Evolutionary conservation across 2,329 filamentous ascomycete species (phyloP), one percentile per base, ranked within the genome.

Genomic region (Beauveria pseudobassiana): DNA sequence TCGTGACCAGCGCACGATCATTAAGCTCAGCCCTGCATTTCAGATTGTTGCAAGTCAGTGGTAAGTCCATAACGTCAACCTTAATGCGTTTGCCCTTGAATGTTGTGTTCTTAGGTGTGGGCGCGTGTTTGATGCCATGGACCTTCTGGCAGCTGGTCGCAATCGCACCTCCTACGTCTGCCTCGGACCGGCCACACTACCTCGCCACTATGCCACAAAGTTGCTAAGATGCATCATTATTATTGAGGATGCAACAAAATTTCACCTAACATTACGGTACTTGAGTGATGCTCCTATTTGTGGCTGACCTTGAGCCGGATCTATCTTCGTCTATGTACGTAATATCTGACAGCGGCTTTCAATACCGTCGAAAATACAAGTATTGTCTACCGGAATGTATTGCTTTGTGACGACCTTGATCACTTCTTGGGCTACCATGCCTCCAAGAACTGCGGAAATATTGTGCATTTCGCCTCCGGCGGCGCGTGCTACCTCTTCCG

Each of bases 351-450:
- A 84, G 64, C 83, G 82, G 72, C 84, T 87, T 63, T 76, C 77
- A 65, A 89, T 86, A 24, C 87, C 87, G 76, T 89, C 87, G 67
- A 87, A 89, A 64, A 90, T 79, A 70, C 87, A 88, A 18, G 84
- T 87, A 72, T 89, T 88, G 67, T 89, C 86, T 65, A 88, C 83
- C 26, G 87, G 86, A 49, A 89, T 79, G 74, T 89, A 90, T 76
- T 90, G 87, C 69, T 85, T 86, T 14, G 87, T 89, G 68, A 89
- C 83, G 62, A 93, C 84, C 73, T 99, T 99, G 77, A 99, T 96
- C 65, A 93, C 85, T 77, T 99, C 95, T 75, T 99, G 96, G n/a
- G 93, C 91, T 53, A 96, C 89, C 78, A 99, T 89, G 3, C 95
- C 96, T 34, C 95, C 96, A 1, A 87, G 89, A 61, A 96, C 77